phyloP scores from a whole-genome alignment of 2,329 filamentous ascomycete genomes.

The Exserohilum turcica region DNA sequence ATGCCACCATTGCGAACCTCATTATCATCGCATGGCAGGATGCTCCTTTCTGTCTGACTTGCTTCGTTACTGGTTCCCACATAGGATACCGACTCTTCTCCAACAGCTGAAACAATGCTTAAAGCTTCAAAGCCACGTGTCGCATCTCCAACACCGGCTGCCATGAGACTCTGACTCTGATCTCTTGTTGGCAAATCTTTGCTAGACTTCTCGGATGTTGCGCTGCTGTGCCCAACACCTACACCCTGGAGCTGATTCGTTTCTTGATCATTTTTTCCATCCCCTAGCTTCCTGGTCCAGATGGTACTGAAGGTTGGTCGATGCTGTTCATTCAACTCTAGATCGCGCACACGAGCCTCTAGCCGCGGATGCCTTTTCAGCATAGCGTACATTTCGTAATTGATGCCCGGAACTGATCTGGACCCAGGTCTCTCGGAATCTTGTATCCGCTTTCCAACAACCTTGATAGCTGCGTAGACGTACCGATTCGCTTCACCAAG shows the following conservation, averaged over 20 bases:
- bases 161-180: background rate
- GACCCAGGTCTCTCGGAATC: background rate
- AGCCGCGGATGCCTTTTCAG: conserved; percentile 11
- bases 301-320: conserved; percentile 13
- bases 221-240: too few species aligned
- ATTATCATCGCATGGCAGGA: background rate
- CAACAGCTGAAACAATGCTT: background rate
- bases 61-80: background rate
- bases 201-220: background rate
- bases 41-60: background rate
- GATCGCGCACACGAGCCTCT: conserved; percentile 14
- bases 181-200: background rate
- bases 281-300: conserved; percentile 1
- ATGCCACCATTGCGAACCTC: background rate
- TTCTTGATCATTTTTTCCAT: background rate
- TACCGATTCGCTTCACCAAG: conserved; percentile 26
- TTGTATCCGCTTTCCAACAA: conserved; percentile 5
- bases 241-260: background rate
- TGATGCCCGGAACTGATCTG: background rate
- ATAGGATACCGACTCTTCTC: background rate
- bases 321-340: conserved; percentile 15
- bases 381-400: conserved; percentile 10
- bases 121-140: background rate
- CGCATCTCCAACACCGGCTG: background rate
- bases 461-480: conserved; percentile 24